phyloP scores from a whole-genome alignment of 2,329 filamentous ascomycete genomes.

The Cadophora sp. region DNA sequence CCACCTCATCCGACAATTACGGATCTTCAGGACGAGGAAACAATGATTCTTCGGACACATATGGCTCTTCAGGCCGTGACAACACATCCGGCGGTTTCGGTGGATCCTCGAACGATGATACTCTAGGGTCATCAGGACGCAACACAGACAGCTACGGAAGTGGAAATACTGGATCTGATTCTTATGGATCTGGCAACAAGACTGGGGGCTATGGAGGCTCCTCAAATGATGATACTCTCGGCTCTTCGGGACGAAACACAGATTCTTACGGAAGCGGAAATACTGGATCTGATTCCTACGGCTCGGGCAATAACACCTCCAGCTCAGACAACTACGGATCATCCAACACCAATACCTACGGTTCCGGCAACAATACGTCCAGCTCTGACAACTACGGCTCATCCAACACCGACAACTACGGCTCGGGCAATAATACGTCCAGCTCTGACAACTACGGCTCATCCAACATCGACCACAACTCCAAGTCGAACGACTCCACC shows the following conservation, averaged over 20 bases:
- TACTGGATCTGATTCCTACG: constrained; percentile 19
- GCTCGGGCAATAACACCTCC: constrained; percentile 30
- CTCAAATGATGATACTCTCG: constrained; percentile 32
- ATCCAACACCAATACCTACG: constrained; percentile 16
- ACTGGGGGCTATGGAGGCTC: constrained; percentile 22
- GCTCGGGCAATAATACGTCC: constrained; percentile 34
- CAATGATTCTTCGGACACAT: constrained; percentile 16
- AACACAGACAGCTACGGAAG: constrained; percentile 16
- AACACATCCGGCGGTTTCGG: constrained; percentile 12
- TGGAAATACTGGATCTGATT: constrained; percentile 8
- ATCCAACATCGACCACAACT: constrained; percentile 32
- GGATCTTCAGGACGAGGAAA: constrained; percentile 10
- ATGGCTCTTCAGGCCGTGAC: constrained; percentile 5
- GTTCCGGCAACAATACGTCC: constrained; percentile 33
- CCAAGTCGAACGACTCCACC: constrained; percentile 39
- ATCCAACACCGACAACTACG: constrained; percentile 36
- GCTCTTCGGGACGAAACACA: constrained; percentile 32
- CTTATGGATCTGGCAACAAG: constrained; percentile 36
- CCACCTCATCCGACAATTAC: not conserved
- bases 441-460: constrained; percentile 36
- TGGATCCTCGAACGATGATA: not conserved
- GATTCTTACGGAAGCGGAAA: not conserved
- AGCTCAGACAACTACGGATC: constrained; percentile 41
- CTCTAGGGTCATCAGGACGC: constrained; percentile 1
- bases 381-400: constrained; percentile 36